A percentile compares a stretch with the other conserved stretches of the same genome.
Evolutionary conservation across 2,329 filamentous ascomycete genomes (phyloP).

Genomic region (Epichloe hybrida): DNA sequence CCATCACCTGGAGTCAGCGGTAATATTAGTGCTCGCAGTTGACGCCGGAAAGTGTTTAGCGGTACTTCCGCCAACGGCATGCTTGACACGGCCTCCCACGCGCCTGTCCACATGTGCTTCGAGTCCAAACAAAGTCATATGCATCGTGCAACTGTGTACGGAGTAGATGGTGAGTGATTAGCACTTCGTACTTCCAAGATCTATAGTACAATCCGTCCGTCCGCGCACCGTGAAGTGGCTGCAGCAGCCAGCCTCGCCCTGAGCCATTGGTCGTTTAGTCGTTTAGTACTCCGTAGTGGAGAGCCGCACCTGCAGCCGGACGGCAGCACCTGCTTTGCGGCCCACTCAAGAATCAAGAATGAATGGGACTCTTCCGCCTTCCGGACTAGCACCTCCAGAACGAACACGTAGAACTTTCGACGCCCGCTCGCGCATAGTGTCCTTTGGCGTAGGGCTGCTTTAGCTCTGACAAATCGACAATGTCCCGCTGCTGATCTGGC

Average conservation of each 20-base stretch:
- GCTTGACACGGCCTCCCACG: neutral
- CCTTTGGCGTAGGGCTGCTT: conserved; percentile 10
- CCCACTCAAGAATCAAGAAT: conserved; percentile 1
- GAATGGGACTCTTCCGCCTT: conserved; percentile 3
- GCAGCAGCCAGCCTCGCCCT: no score
- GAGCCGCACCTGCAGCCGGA: neutral
- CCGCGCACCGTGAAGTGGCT: no score
- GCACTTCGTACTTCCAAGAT: no score
- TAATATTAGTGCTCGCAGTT: no score
- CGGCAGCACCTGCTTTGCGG: neutral
- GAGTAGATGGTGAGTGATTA: no score
- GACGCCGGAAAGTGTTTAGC: no score
- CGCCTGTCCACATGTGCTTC: no score
- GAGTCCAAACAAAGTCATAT: no score
- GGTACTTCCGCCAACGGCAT: neutral
- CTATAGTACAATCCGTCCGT: no score
- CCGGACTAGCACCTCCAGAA: conserved; percentile 8
- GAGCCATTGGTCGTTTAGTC: no score
- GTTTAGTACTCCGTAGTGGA: no score
- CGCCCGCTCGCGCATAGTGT: neutral
- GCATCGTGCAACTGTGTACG: no score
- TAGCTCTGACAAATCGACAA: conserved; percentile 16
- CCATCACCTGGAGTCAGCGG: neutral
- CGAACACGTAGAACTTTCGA: conserved; percentile 16
- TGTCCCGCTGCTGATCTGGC: conserved; percentile 10